Conservation (phyloP, 1,284 basidiomycete species). For the Malassezia caprae region DNA sequence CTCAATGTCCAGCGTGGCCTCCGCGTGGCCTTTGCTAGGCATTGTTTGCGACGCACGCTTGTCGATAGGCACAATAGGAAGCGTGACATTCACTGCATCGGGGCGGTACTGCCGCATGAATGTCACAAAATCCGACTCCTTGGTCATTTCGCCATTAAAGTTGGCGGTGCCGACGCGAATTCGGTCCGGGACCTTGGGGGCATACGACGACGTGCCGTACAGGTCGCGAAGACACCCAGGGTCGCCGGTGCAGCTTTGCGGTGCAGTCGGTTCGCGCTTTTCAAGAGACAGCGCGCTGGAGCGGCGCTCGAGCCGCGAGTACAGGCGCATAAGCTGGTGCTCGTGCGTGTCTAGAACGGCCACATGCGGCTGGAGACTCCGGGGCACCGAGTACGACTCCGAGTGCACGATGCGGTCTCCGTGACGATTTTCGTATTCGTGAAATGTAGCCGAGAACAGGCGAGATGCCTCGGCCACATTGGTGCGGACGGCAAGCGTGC, state of each 20-base stretch:
- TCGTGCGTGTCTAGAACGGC: neutral
- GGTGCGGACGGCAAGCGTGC: neutral
- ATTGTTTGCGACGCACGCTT: slow-evolving; percentile 11
- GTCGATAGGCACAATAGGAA: neutral
- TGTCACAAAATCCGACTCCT: slow-evolving; percentile 51
- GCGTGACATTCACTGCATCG: neutral
- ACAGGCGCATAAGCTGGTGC: neutral
- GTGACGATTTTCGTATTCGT: slow-evolving; percentile 2
- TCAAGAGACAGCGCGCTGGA: neutral
- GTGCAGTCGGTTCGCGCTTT: neutral
- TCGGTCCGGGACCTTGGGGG: neutral
- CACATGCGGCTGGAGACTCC: neutral
- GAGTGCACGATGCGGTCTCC: neutral
- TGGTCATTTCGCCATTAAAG: slow-evolving; percentile 41
- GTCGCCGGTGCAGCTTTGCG: neutral
- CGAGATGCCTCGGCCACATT: neutral
- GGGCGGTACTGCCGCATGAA: slow-evolving; percentile 50
- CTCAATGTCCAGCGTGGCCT: slow-evolving; percentile 63
- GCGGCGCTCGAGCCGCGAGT: neutral
- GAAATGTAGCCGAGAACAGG: neutral
- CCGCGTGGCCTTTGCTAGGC: slow-evolving; percentile 50
- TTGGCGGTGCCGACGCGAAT: slow-evolving; percentile 24
- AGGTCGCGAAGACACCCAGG: slow-evolving; percentile 4
- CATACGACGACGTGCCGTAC: slow-evolving; percentile 1
- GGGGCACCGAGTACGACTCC: neutral